Conservation (phyloP, 176 grass and related monocot species). For the Themeda triandra region DNA sequence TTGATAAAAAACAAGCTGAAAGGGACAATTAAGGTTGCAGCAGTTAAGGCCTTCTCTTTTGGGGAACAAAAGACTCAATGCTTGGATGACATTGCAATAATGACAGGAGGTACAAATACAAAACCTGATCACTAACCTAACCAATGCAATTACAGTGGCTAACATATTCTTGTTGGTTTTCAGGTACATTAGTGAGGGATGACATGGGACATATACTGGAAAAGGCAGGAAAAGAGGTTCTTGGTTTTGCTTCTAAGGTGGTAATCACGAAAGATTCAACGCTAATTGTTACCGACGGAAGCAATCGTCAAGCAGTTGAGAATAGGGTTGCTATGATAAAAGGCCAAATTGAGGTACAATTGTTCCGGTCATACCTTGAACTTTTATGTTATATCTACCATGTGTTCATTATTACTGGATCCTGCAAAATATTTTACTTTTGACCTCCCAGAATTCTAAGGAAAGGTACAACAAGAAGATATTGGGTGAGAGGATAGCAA, state of each 20-base stretch:
- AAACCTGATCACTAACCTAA: neutral
- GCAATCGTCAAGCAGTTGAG: constrained; percentile 52
- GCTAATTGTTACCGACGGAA: constrained; percentile 80
- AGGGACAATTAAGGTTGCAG: constrained; percentile 78
- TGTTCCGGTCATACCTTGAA: neutral
- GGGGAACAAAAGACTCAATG: constrained; percentile 83
- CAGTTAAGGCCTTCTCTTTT: constrained; percentile 86
- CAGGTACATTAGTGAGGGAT: constrained; percentile 80
- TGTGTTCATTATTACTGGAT: neutral
- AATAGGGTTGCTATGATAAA: constrained; percentile 65
- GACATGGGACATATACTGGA: constrained; percentile 77
- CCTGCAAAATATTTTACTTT: neutral
- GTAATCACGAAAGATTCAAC: constrained; percentile 83
- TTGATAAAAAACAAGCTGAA: constrained; percentile 88
- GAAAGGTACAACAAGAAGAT: constrained; percentile 88
- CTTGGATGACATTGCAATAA: constrained; percentile 82
- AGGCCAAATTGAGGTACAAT: constrained; percentile 69
- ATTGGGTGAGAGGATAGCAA: constrained; percentile 90
- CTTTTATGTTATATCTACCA: neutral
- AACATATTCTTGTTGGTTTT: constrained; percentile 21
- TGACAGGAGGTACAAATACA: constrained; percentile 93
- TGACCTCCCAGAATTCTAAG: constrained; percentile 50
- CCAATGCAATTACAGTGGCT: constrained; percentile 2
- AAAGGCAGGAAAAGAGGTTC: constrained; percentile 72
- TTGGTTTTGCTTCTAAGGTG: constrained; percentile 79